Evolutionary conservation across 352 stramenopile species (phyloP).

Genomic region (Blastocystis sp.): DNA sequence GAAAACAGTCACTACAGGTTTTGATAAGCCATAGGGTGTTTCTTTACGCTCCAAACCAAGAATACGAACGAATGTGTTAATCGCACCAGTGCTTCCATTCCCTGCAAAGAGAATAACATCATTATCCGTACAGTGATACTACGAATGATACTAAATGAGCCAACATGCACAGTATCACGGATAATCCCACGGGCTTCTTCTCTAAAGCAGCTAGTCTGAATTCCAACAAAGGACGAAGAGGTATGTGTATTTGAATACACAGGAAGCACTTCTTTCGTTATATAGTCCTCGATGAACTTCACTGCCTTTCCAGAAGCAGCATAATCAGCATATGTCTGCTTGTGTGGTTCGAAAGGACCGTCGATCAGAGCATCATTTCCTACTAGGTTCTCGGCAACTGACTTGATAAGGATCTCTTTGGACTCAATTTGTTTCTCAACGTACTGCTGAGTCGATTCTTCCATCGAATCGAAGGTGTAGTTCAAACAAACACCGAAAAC

Average conservation of each 20-base stretch:
- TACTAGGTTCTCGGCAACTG: slow-evolving; percentile 64
- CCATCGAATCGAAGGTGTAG: background rate
- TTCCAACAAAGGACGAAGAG: slow-evolving; percentile 79
- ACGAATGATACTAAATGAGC: background rate
- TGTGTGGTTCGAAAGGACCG: slow-evolving; percentile 76
- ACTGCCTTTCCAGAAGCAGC: slow-evolving; percentile 85
- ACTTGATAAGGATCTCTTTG: slow-evolving; percentile 68
- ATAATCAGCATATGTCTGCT: slow-evolving; percentile 89
- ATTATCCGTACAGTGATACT: slow-evolving; percentile 70
- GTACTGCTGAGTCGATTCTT: slow-evolving; percentile 30
- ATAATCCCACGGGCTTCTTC: slow-evolving; percentile 89
- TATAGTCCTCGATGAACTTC: slow-evolving; percentile 83
- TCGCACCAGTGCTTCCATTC: slow-evolving; percentile 79
- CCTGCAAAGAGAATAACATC: slow-evolving; percentile 92
- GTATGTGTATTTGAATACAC: slow-evolving; percentile 97
- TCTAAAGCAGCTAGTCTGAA: slow-evolving; percentile 88
- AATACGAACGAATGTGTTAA: slow-evolving; percentile 78
- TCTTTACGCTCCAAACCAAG: slow-evolving; percentile 73
- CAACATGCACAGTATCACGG: slow-evolving; percentile 74
- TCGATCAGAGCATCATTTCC: slow-evolving; percentile 66
- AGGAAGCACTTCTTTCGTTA: slow-evolving; percentile 81
- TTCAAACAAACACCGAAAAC: slow-evolving; percentile 4
- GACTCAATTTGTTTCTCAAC: slow-evolving; percentile 26
- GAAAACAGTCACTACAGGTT: background rate
- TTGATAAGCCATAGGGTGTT: background rate